Evolutionary conservation across 1,284 basidiomycete genomes (phyloP).

Genomic region (Marasmius tenuissimus): DNA sequence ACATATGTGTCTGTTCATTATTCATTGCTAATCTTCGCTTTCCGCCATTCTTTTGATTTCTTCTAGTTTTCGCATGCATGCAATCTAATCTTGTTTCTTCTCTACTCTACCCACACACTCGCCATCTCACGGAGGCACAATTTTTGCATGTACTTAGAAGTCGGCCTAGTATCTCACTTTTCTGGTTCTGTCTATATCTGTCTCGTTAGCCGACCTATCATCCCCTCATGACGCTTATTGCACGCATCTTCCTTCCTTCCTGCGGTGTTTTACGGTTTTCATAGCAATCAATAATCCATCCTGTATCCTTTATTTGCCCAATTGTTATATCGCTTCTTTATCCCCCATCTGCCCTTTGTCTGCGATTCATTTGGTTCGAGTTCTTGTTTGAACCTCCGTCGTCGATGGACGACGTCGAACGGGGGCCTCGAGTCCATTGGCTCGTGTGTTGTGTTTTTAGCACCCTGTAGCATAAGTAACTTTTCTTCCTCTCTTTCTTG

Average conservation of each 20-base stretch:
- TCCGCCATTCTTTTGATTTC: constrained; percentile 17
- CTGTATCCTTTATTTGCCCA: constrained; percentile 14
- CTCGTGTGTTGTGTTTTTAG: no score
- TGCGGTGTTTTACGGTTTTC: constrained; percentile 1
- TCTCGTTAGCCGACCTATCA: constrained; percentile 5
- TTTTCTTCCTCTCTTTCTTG: no score
- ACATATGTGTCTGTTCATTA: constrained; percentile 20
- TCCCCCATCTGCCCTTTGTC: not conserved
- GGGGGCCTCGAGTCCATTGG: not conserved
- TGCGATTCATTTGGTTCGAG: not conserved
- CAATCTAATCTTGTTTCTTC: constrained; percentile 39
- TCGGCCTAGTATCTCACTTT: constrained; percentile 5
- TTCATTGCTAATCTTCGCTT: constrained; percentile 12
- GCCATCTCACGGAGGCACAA: constrained; percentile 64
- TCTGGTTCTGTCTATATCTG: not conserved
- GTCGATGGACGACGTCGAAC: not conserved
- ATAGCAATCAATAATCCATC: constrained; percentile 7
- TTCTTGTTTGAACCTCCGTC: not conserved
- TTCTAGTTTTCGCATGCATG: constrained; percentile 35
- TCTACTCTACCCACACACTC: constrained; percentile 26
- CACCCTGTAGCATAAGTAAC: no score
- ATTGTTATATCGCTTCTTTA: not conserved
- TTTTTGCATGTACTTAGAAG: constrained; percentile 40
- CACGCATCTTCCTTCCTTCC: not conserved
- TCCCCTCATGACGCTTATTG: not conserved